A percentile compares a stretch with the other conserved stretches of the same genome.
These are phyloP conservation scores for Lipomyces kockii DNA, from an alignment of 805 yeast species.

Conservation along the genomic window DNA sequence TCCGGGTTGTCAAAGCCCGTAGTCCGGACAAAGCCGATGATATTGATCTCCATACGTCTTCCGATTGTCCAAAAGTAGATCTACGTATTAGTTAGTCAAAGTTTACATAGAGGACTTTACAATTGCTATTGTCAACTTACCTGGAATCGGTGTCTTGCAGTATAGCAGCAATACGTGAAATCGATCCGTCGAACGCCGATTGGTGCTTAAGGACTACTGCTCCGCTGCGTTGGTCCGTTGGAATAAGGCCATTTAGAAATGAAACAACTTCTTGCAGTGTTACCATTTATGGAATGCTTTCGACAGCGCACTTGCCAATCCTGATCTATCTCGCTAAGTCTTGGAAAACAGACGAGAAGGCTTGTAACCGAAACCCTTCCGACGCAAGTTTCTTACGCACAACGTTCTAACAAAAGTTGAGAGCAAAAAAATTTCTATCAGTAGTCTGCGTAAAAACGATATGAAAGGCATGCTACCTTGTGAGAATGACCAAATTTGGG, in stretches of 20 bases:
- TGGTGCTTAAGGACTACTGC: not conserved
- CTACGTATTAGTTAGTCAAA: not conserved
- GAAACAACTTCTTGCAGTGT: not conserved
- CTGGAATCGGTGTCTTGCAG: not conserved
- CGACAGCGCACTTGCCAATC: too few species aligned
- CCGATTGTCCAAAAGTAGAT: not conserved
- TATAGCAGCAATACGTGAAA: not conserved
- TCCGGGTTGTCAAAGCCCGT: not conserved
- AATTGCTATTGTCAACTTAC: not conserved
- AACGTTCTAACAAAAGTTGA: too few species aligned
- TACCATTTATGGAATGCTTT: not conserved
- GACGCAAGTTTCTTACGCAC: too few species aligned
- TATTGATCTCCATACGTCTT: conserved; percentile 2
- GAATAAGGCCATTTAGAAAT: not conserved
- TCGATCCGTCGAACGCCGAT: not conserved
- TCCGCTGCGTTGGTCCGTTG: not conserved
- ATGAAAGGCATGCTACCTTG: too few species aligned
- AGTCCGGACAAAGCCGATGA: not conserved
- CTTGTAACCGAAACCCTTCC: too few species aligned
- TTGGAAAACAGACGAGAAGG: too few species aligned
- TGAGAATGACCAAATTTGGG: too few species aligned
- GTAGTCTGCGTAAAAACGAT: too few species aligned
- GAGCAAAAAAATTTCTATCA: too few species aligned
- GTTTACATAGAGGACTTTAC: not conserved
- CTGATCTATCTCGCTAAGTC: too few species aligned